These are phyloP conservation scores for Tulasnella sp. DNA, from an alignment of 768 basidiomycete genomes.

Conservation along the genomic window DNA sequence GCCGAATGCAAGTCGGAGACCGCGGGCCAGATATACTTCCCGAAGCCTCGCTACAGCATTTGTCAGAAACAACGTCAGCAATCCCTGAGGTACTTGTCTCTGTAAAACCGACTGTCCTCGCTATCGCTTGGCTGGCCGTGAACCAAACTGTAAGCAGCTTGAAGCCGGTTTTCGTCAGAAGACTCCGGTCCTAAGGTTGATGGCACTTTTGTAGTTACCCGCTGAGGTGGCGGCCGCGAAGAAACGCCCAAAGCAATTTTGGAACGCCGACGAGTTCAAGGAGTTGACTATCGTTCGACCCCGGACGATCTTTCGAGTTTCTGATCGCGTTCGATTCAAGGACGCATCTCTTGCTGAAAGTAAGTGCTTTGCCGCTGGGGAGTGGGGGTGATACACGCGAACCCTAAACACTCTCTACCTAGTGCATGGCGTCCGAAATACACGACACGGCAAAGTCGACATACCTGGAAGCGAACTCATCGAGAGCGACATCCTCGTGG, in stretches of 20 bases:
- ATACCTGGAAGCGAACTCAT: conserved; percentile 34
- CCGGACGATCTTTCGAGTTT: conserved; percentile 56
- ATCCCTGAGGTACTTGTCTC: conserved; percentile 52
- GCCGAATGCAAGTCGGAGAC: conserved; percentile 63
- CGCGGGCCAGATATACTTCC: conserved; percentile 32
- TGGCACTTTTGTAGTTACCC: conserved; percentile 40
- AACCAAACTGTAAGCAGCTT: conserved; percentile 58
- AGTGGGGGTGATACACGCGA: neutral
- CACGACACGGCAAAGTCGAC: conserved; percentile 46
- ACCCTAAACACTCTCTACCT: neutral
- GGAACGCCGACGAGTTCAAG: conserved; percentile 52
- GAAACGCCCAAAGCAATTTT: conserved; percentile 62
- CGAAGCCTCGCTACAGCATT: neutral
- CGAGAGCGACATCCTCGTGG: conserved; percentile 44
- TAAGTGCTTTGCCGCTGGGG: neutral
- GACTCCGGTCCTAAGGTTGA: neutral
- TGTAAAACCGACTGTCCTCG: conserved; percentile 65
- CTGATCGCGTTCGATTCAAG: conserved; percentile 58
- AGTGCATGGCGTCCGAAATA: conserved; percentile 36
- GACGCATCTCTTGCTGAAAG: conserved; percentile 21
- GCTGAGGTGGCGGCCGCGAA: conserved; percentile 41
- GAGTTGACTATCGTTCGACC: conserved; percentile 54
- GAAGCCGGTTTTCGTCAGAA: neutral
- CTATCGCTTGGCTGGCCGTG: conserved; percentile 76
- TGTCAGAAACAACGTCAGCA: neutral